Evolutionary conservation across 2,329 filamentous ascomycete genomes (phyloP), one percentile per base, ranked within the genome.

Genomic region (Hypoxylon sp.): DNA sequence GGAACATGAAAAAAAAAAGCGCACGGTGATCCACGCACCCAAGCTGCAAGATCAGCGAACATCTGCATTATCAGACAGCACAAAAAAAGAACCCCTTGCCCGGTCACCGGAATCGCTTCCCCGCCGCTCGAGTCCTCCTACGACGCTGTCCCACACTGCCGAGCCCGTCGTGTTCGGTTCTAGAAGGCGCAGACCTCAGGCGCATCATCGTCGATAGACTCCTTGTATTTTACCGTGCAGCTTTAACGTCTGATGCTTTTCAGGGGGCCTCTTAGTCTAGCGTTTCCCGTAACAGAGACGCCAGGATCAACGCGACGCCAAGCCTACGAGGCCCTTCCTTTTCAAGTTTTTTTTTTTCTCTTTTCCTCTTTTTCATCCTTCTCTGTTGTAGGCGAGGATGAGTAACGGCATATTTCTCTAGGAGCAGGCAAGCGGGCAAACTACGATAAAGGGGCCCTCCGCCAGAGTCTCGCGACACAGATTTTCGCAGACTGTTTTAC

Each of bases 91-190:
- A 35, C 50, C 50, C 52, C 52, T 46, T 56, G 24, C 6, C 38
- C 52, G n/a, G n/a, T n/a, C n/a, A n/a, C n/a, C n/a, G 57, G 57
- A 52, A 60, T 47, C 24, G 26, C 57, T 56, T 49, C 57, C 57
- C 57, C 51, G 57, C 52, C 31, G 35, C 26, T 37, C 23, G 21
- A 51, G 37, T 21, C 49, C 49, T 48, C 48, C 47, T 50, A 33
- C 17, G 35, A 40, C 41, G 17, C 40, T 47, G 33, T 48, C 17
- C 17, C 37, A 37, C 37, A 29, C n/a, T n/a, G n/a, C n/a, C n/a
- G n/a, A n/a, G n/a, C n/a, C n/a, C n/a, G n/a, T 29, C 37, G 13
- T 31, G 11, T 41, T 37, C 26, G 15, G 26, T 47, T 48, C 27
- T 17, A 48, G 23, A 33, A 26, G 18, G 23, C 23, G 38, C 23